Evolutionary conservation across 139 green algal genomes (phyloP).

Genomic region (Tetratostichococcus sp.): DNA sequence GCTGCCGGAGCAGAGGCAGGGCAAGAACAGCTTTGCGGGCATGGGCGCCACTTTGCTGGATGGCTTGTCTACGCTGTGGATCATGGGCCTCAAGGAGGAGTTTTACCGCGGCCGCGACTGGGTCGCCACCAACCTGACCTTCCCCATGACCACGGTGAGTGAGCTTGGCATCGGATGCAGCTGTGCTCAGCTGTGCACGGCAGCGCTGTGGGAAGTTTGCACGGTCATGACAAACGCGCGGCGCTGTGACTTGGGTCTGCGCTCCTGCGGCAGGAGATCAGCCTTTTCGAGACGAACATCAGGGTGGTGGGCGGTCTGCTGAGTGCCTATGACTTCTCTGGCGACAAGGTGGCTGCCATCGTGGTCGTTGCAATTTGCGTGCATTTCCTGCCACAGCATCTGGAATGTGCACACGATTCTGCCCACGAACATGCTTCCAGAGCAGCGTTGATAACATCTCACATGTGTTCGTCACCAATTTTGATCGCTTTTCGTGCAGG

Average conservation of each 20-base stretch:
- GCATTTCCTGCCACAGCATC: too few relatives aligned
- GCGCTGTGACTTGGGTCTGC: too few relatives aligned
- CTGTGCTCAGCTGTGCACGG: not conserved
- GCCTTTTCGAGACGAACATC: conserved; percentile 66
- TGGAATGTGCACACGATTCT: too few relatives aligned
- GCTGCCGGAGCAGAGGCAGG: conserved; percentile 25
- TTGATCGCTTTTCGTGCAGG: too few relatives aligned
- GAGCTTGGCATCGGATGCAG: not conserved
- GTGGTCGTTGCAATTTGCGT: too few relatives aligned
- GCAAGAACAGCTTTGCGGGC: conserved; percentile 41
- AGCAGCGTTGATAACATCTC: too few relatives aligned
- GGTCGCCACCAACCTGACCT: conserved; percentile 44
- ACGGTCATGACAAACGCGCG: too few relatives aligned
- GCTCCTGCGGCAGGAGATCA: not conserved
- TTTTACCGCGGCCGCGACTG: conserved; percentile 43
- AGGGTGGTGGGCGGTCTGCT: conserved; percentile 61
- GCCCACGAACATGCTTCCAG: too few relatives aligned
- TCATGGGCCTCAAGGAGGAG: conserved; percentile 63
- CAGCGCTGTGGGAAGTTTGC: too few relatives aligned
- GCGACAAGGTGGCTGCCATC: conserved; percentile 26
- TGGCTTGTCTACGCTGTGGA: conserved; percentile 61
- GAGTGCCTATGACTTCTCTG: conserved; percentile 56
- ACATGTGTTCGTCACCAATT: too few relatives aligned
- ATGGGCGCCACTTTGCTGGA: conserved; percentile 64
- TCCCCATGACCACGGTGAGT: conserved; percentile 14